phyloP scores from a whole-genome alignment of 2,329 filamentous ascomycete species.

The Diaporthe nobilis region DNA sequence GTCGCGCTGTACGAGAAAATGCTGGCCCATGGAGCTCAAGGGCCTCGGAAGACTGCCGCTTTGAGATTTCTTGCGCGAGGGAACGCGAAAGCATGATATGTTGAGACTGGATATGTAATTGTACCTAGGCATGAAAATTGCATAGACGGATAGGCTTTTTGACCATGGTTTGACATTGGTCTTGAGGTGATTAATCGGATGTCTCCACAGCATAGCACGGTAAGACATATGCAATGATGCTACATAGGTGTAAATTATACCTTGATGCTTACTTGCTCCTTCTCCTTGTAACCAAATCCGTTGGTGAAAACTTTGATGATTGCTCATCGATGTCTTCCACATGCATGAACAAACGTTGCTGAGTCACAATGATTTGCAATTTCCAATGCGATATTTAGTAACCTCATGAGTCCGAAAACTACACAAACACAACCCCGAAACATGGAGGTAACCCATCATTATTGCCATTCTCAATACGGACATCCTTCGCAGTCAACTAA shows the following conservation, averaged over 20 bases:
- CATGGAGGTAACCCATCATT: background rate
- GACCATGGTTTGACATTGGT: background rate
- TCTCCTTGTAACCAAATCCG: no score
- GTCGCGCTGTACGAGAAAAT: constrained; percentile 3
- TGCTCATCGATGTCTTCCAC: no score
- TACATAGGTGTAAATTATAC: no score
- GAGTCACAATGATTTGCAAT: no score
- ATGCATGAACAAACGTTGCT: no score
- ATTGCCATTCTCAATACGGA: background rate
- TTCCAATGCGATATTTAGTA: background rate
- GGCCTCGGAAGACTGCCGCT: background rate
- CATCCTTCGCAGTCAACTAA: no score
- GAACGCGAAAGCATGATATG: background rate
- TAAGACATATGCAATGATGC: no score
- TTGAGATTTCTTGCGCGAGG: constrained; percentile 1
- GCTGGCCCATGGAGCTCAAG: background rate
- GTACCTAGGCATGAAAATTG: no score
- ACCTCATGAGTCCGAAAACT: background rate
- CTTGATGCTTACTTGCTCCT: no score
- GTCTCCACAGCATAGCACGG: no score
- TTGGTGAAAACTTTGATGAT: no score
- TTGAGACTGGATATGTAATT: no score
- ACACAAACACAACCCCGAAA: background rate
- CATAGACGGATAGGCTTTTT: rapidly evolving
- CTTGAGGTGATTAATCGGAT: background rate